Base-by-base conservation (phyloP, 768 basidiomycete species). In the Asterophora parasitica region DNA sequence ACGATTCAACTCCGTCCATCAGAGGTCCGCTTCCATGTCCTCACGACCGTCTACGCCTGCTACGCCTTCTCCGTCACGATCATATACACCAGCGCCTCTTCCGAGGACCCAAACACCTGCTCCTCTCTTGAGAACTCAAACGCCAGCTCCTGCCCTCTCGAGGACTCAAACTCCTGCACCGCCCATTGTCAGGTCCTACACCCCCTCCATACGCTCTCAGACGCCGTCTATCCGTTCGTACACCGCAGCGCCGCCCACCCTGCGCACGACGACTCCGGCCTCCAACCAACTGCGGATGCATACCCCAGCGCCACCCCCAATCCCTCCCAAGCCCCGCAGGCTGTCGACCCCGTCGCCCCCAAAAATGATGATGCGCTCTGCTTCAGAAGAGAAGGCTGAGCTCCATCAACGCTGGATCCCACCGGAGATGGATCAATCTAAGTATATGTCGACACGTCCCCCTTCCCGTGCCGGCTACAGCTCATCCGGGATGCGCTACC, bases 391-490 rank as follows among this genome's bases (percentile, higher is more conserved):
- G 68, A 84, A 82, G 61, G 77, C 68, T 13, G 68, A 73, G 42
- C 62, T 81, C 36, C 81, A 77, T 50, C 76, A 84, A 59, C 75
- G 81, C 51, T 85, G 84, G 84, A 68, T 85, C 37, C 84, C 84
- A 11, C 73, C 75, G 26, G 43, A 33, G 13, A 58, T 63, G 33
- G 61, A 59, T 28, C 46, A 55, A 23, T 52, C 44, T 45, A 57
- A 57, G 40, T 57, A 48, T 46, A 37, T 46, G 41, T 44, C 55
- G 19, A 23, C 23, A 23, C 60, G 65, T 30, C 55, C 66, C 19
- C 64, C 65, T 0, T 66, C 66, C 16, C 62, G 66, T 16, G 40
- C 56, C 30, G 58, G 58, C 30, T 59, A 61, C 45, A 56, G 51
- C 42, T 55, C 52, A 36, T 52, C 57, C 26, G 53, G 57, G 30